phyloP scores from a whole-genome alignment of 441 rosid species.

The Erysimum cheiri region DNA sequence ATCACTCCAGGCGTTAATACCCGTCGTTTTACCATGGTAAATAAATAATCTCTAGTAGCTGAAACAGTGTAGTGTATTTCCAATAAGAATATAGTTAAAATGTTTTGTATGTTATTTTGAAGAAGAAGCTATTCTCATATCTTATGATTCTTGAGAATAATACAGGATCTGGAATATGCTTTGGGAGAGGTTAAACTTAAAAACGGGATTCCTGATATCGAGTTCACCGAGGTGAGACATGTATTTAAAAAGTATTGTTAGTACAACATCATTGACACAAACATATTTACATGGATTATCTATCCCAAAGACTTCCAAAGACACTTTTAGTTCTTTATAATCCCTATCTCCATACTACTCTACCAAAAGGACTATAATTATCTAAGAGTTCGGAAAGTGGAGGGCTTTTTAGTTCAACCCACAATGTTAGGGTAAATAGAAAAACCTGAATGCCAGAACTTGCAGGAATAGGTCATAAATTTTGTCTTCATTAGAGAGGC shows the following conservation, averaged over 20 bases:
- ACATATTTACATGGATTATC: not conserved
- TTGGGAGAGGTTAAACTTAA: constrained; percentile 83
- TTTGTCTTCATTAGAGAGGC: not conserved
- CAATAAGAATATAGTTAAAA: constrained; percentile 1
- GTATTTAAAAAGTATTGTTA: constrained; percentile 27
- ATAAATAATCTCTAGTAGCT: constrained; percentile 13
- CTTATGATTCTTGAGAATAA: constrained; percentile 39
- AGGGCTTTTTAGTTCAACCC: constrained; percentile 9
- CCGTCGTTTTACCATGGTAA: constrained; percentile 77
- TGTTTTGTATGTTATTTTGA: not conserved
- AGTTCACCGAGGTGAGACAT: constrained; percentile 87
- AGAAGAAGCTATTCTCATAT: constrained; percentile 35
- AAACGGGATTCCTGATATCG: constrained; percentile 92
- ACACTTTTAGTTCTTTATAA: constrained; percentile 8
- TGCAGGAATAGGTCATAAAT: not conserved
- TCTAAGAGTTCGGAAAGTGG: not conserved
- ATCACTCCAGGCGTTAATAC: constrained; percentile 79
- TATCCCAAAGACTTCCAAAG: constrained; percentile 7
- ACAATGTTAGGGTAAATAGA: constrained; percentile 1
- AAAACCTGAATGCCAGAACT: constrained; percentile 7
- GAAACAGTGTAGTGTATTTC: not conserved
- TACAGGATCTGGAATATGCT: constrained; percentile 88
- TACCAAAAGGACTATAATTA: not conserved
- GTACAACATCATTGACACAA: constrained; percentile 20
- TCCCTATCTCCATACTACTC: not conserved